phyloP scores from a whole-genome alignment of 768 basidiomycete genomes.

The Suillus luteus region DNA sequence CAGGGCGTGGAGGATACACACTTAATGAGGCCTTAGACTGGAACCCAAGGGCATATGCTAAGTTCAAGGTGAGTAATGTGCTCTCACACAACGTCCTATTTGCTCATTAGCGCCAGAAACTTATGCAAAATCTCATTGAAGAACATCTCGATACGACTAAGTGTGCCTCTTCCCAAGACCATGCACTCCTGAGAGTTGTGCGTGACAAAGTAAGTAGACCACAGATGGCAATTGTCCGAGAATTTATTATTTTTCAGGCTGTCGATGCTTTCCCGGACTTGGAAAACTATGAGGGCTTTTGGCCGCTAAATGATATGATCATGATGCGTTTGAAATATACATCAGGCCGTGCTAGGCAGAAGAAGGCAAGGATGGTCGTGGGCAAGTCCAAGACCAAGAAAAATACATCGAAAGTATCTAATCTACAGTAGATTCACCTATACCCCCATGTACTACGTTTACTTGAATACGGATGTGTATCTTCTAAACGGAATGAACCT shows the following conservation, averaged over 20 bases:
- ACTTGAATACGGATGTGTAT: neutral
- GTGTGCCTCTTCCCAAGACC: neutral
- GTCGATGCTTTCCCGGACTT: constrained; percentile 12
- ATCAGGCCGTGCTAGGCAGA: constrained; percentile 1
- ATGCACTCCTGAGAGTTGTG: neutral
- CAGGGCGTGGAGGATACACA: constrained; percentile 29
- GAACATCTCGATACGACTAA: too few species aligned
- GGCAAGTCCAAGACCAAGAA: neutral
- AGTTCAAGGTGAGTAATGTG: constrained; percentile 9
- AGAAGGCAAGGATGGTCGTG: neutral
- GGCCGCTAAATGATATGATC: constrained; percentile 16
- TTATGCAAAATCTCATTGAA: too few species aligned
- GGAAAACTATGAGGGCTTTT: constrained; percentile 11
- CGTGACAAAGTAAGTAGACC: neutral
- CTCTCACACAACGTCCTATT: too few species aligned
- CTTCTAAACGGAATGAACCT: too few species aligned
- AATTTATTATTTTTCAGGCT: constrained; percentile 5
- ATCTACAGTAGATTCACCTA: neutral
- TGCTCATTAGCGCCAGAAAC: too few species aligned
- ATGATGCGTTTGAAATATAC: constrained; percentile 22
- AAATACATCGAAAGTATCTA: neutral
- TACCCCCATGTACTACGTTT: neutral
- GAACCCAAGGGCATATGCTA: constrained; percentile 18
- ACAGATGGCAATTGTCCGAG: neutral
- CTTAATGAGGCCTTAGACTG: constrained; percentile 23